Evolutionary conservation across 2,329 filamentous ascomycete species (phyloP).

Genomic region (Fusarium liriodendri): DNA sequence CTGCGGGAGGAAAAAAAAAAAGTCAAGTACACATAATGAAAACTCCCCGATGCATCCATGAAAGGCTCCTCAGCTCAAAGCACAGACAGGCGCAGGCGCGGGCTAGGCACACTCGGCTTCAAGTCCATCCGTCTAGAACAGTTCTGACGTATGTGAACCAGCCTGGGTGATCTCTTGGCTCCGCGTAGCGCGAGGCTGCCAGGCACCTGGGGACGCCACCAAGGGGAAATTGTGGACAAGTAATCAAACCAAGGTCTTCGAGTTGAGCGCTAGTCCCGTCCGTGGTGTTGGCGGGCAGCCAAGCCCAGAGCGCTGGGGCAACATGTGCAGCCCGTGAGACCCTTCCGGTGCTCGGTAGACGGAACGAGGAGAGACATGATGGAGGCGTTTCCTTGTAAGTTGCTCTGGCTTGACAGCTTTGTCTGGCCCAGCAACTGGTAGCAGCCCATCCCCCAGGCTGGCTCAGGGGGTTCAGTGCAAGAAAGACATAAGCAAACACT

Average conservation of each 20-base stretch:
- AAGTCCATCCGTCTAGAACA: slow-evolving; percentile 32
- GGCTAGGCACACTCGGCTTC: slow-evolving; percentile 41
- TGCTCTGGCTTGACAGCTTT: slow-evolving; percentile 1
- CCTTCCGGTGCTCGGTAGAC: background rate
- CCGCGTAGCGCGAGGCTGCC: slow-evolving; percentile 37
- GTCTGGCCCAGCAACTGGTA: slow-evolving; percentile 6
- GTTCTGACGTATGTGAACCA: slow-evolving; percentile 38
- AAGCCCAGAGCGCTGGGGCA: slow-evolving; percentile 6
- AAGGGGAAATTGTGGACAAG: slow-evolving; percentile 43
- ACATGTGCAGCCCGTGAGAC: slow-evolving; percentile 11
- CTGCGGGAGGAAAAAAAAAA: background rate
- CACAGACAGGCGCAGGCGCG: slow-evolving; percentile 20
- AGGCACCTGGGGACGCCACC: slow-evolving; percentile 38
- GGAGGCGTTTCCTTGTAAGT: slow-evolving; percentile 3
- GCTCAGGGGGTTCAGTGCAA: background rate
- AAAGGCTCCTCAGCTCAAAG: slow-evolving; percentile 1
- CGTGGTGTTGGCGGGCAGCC: slow-evolving; percentile 11
- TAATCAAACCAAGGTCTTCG: slow-evolving; percentile 39
- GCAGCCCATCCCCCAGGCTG: slow-evolving; percentile 1
- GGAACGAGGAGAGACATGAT: background rate
- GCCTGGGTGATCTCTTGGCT: slow-evolving; percentile 35
- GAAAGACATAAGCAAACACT: slow-evolving; percentile 3
- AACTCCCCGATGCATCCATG: slow-evolving; percentile 7
- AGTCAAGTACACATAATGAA: slow-evolving; percentile 18
- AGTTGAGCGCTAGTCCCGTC: slow-evolving; percentile 15